phyloP scores from a whole-genome alignment of 2,329 filamentous ascomycete genomes.

The Pyricularia pennisetigena region DNA sequence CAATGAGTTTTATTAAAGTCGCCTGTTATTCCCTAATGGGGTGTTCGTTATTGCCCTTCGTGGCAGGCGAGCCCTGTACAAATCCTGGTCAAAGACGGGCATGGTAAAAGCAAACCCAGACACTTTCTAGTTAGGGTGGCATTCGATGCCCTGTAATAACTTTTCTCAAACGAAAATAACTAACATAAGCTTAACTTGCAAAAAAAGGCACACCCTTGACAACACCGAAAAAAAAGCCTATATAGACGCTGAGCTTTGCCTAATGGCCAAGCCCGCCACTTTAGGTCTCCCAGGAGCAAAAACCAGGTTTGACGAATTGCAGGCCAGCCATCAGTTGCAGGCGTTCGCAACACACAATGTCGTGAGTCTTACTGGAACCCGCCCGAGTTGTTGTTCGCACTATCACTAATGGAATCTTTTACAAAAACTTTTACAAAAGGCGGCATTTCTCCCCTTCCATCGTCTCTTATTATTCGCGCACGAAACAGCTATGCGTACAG shows the following conservation, averaged over 20 bases:
- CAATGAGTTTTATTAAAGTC: neutral
- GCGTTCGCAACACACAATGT: slow-evolving; percentile 13
- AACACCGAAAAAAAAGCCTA: slow-evolving; percentile 14
- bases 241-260: slow-evolving; percentile 17
- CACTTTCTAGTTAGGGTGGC: no score
- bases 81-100: neutral
- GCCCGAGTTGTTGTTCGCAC: neutral
- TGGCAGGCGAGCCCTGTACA: neutral
- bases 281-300: slow-evolving; percentile 12
- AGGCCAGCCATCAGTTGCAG: slow-evolving; percentile 15
- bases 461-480: slow-evolving; percentile 17
- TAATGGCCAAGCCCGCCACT: slow-evolving; percentile 13
- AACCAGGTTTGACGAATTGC: slow-evolving; percentile 17
- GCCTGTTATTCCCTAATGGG: neutral
- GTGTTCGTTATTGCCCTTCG: neutral
- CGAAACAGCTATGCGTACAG: slow-evolving; percentile 15
- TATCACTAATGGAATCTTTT: neutral
- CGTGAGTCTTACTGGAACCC: neutral
- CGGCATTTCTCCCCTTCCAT: slow-evolving; percentile 20
- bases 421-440: slow-evolving; percentile 9
- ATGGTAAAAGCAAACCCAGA: no score
- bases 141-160: neutral
- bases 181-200: neutral
- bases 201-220: slow-evolving; percentile 15
- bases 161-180: neutral